Conservation (phyloP, 1,139 yeast genomes). For the Magnusiomyces starmeri region DNA sequence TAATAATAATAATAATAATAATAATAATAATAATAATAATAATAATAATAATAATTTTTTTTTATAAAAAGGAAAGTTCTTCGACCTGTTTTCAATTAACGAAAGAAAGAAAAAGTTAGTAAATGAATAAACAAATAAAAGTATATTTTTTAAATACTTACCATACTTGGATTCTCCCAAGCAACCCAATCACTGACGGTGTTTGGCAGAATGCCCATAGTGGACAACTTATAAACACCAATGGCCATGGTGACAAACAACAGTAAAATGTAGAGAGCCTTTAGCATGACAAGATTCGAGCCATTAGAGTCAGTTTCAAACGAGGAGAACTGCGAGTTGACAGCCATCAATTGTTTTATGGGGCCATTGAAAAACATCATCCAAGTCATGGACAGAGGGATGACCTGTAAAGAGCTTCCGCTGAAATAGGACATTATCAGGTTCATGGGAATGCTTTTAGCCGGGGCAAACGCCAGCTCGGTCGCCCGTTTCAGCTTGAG, state of each 20-base stretch:
- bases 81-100: background rate
- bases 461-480: constrained; percentile 80
- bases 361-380: constrained; percentile 73
- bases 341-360: constrained; percentile 57
- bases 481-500: constrained; percentile 44
- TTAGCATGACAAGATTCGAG: constrained; percentile 42
- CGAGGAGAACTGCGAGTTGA: constrained; percentile 40
- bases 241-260: constrained; percentile 61
- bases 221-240: constrained; percentile 77
- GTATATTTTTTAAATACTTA: constrained; percentile 18
- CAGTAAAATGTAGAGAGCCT: constrained; percentile 46
- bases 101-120: background rate
- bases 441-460: constrained; percentile 83
- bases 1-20: too few relatives aligned
- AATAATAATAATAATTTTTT: background rate
- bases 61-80: constrained; percentile 3
- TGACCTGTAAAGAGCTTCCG: constrained; percentile 82
- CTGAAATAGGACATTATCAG: constrained; percentile 88
- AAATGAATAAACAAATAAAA: background rate
- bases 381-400: constrained; percentile 84
- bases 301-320: constrained; percentile 30
- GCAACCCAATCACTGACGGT: constrained; percentile 86
- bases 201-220: constrained; percentile 89
- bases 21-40: constrained; percentile 15
- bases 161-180: constrained; percentile 56